A percentile compares a stretch with the other conserved stretches of the same genome.
phyloP scores from a whole-genome alignment of 768 basidiomycete genomes.

The Termitomyces sp. region DNA sequence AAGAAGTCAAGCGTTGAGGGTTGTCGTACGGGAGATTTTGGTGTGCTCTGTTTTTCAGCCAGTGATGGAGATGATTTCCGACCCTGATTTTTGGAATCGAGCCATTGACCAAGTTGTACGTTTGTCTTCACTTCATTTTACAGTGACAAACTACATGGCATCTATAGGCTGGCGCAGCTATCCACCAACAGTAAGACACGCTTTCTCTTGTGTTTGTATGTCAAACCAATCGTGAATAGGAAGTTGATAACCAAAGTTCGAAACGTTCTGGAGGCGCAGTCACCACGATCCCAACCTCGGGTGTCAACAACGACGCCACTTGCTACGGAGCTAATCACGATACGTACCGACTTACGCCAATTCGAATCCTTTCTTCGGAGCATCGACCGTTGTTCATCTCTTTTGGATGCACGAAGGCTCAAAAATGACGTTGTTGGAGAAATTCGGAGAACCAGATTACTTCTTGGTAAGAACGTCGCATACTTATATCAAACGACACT shows the following conservation, averaged over 20 bases:
- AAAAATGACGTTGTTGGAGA: slow-evolving; percentile 94
- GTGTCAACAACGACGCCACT: slow-evolving; percentile 34
- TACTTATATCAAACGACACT: not conserved
- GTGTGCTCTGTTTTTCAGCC: slow-evolving; percentile 83
- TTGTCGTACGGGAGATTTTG: slow-evolving; percentile 78
- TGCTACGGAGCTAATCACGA: slow-evolving; percentile 71
- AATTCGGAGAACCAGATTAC: slow-evolving; percentile 72
- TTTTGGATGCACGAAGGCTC: slow-evolving; percentile 84
- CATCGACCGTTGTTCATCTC: slow-evolving; percentile 74
- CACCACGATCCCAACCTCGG: slow-evolving; percentile 50
- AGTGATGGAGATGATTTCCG: slow-evolving; percentile 87
- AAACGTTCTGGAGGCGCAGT: slow-evolving; percentile 77
- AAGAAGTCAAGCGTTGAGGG: slow-evolving; percentile 63
- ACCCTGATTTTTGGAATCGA: slow-evolving; percentile 97
- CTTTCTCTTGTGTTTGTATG: not conserved
- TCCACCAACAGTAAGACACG: slow-evolving; percentile 43
- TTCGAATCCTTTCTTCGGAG: slow-evolving; percentile 91
- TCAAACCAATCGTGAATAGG: slow-evolving; percentile 33
- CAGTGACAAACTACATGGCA: not conserved
- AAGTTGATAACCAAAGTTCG: slow-evolving; percentile 86
- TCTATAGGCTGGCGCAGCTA: slow-evolving; percentile 45
- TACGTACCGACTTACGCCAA: slow-evolving; percentile 74
- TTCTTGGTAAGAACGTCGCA: slow-evolving; percentile 52
- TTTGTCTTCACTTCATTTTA: slow-evolving; percentile 8
- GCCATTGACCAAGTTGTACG: slow-evolving; percentile 89